These are phyloP conservation scores for Scleroderma bovista DNA, from an alignment of 768 basidiomycete genomes.

Conservation along the genomic window DNA sequence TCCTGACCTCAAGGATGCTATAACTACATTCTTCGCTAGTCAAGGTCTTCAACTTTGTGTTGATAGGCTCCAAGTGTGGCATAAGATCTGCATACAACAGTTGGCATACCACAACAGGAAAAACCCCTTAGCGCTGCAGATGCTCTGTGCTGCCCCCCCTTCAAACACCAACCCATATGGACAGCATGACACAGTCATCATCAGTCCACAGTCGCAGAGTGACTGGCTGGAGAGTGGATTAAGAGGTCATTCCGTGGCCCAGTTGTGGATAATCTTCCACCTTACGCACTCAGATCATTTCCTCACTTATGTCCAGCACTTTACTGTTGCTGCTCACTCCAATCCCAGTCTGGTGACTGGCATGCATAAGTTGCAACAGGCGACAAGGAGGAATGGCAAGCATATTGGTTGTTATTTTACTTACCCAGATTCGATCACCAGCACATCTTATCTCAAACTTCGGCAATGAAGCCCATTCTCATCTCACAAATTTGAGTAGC, in stretches of 20 bases:
- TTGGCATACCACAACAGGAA: conserved; percentile 16
- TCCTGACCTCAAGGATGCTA: not conserved
- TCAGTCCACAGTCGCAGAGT: conserved; percentile 4
- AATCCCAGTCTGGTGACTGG: conserved; percentile 17
- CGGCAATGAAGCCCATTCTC: conserved; percentile 16
- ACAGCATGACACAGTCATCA: conserved; percentile 9
- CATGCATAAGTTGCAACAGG: conserved; percentile 17
- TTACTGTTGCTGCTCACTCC: conserved; percentile 5
- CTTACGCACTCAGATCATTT: conserved; percentile 5
- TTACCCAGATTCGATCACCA: conserved; percentile 14
- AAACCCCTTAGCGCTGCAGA: conserved; percentile 8
- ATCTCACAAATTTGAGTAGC: conserved; percentile 18
- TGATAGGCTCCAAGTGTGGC: conserved; percentile 24
- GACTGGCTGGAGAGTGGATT: conserved; percentile 12
- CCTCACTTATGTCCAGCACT: conserved; percentile 19
- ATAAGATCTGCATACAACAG: conserved; percentile 17
- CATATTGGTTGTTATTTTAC: conserved; percentile 23
- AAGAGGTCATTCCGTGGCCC: conserved; percentile 13
- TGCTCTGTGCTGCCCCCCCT: not conserved
- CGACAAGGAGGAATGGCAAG: conserved; percentile 4
- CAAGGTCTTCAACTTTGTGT: not conserved
- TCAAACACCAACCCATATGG: conserved; percentile 6
- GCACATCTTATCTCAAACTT: conserved; percentile 24
- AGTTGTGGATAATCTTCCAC: conserved; percentile 14
- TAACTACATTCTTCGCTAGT: not conserved